Evolutionary conservation across 306 rosid genomes (phyloP).

Genomic region (Gynostemma pentaphyllum): DNA sequence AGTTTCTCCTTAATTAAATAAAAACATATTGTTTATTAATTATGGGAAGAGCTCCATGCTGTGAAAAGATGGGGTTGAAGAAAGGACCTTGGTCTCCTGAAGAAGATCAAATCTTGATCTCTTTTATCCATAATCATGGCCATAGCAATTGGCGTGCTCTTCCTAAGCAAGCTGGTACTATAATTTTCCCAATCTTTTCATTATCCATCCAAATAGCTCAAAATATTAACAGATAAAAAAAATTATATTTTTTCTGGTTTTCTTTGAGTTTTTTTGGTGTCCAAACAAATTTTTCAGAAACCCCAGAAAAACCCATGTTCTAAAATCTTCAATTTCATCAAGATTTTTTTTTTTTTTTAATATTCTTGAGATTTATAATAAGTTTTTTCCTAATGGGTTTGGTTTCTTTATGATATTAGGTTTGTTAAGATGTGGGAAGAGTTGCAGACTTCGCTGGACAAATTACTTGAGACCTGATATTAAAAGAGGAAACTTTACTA

Average conservation of each 20-base stretch:
- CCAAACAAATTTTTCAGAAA: neutral
- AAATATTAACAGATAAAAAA: too few relatives aligned
- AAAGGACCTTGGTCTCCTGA: constrained; percentile 88
- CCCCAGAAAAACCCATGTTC: constrained; percentile 1
- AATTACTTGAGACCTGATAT: constrained; percentile 82
- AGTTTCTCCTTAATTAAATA: too few relatives aligned
- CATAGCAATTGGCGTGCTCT: constrained; percentile 97
- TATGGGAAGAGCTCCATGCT: constrained; percentile 97
- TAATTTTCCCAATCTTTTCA: neutral
- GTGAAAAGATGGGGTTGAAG: constrained; percentile 88
- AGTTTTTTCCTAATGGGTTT: neutral
- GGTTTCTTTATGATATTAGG: constrained; percentile 22
- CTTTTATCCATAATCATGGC: constrained; percentile 49
- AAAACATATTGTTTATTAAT: too few relatives aligned
- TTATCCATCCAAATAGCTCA: neutral
- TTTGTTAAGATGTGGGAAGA: constrained; percentile 80
- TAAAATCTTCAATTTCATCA: neutral
- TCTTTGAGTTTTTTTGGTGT: neutral
- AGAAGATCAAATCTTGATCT: constrained; percentile 60
- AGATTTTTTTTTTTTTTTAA: neutral
- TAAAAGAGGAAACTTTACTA: constrained; percentile 83
- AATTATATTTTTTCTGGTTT: too few relatives aligned
- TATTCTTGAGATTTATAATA: neutral
- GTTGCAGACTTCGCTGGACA: constrained; percentile 81
- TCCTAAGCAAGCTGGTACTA: constrained; percentile 79